phyloP scores from a whole-genome alignment of 225 moss, liverwort and hornwort species.

The Climacium dendroides region DNA sequence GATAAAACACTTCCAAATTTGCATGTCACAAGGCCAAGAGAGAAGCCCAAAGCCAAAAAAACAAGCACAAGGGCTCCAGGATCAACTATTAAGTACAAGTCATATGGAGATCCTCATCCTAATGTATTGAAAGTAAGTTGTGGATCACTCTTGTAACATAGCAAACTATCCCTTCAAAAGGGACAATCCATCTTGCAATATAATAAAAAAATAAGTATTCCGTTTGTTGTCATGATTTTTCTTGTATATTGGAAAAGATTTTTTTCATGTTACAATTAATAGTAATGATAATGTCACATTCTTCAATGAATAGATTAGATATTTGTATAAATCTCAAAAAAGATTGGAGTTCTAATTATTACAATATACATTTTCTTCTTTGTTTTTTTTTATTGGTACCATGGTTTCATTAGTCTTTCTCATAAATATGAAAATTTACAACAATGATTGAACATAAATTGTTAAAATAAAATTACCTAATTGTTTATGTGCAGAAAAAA shows the following conservation, averaged over 20 bases:
- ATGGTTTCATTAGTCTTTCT: background rate
- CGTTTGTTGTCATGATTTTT: background rate
- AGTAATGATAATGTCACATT: no score
- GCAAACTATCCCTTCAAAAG: background rate
- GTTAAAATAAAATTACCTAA: no score
- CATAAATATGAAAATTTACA: no score
- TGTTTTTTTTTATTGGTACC: no score
- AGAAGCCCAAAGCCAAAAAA: conserved; percentile 3
- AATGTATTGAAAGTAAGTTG: conserved; percentile 7
- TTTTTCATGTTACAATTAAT: background rate
- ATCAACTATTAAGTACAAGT: conserved; percentile 64
- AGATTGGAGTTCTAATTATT: background rate
- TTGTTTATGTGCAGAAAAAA: conserved; percentile 25
- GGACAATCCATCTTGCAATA: no score
- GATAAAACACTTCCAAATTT: conserved; percentile 29
- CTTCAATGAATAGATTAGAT: background rate
- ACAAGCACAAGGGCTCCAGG: conserved; percentile 1
- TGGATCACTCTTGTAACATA: rapidly evolving
- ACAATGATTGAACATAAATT: background rate
- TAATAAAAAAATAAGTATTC: no score
- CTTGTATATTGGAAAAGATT: no score
- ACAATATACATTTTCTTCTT: background rate
- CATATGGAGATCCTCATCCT: conserved; percentile 24
- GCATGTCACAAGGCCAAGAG: conserved; percentile 21
- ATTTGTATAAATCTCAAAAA: background rate